Conservation (phyloP, 163 green algal genomes). For the Coccomyxa subellipsoidea region DNA sequence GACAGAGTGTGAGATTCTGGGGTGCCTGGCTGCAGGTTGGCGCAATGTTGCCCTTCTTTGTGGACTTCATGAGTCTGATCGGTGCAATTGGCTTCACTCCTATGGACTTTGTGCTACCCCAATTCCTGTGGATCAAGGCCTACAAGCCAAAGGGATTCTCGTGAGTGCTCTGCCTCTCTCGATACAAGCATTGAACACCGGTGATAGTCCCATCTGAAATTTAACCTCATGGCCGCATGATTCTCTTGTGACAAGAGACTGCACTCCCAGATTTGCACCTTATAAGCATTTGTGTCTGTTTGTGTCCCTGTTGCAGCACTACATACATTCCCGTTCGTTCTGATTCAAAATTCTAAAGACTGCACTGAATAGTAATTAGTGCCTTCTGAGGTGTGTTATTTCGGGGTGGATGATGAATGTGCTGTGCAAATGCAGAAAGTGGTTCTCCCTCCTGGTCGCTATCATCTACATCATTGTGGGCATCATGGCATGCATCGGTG, state of each 20-base stretch:
- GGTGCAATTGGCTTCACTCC: conserved; percentile 21
- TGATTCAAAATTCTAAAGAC: background rate
- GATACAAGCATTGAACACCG: too few relatives aligned
- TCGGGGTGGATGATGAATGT: too few relatives aligned
- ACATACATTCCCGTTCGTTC: too few relatives aligned
- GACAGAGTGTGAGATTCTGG: too few relatives aligned
- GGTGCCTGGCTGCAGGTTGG: background rate
- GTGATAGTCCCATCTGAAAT: too few relatives aligned
- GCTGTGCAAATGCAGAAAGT: conserved; percentile 12
- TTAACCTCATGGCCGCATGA: too few relatives aligned
- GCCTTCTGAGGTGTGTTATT: too few relatives aligned
- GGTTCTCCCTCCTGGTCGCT: conserved; percentile 5
- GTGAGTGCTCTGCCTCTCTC: background rate
- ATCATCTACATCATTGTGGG: conserved; percentile 15
- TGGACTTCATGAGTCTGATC: conserved; percentile 19
- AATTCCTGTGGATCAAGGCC: conserved; percentile 7
- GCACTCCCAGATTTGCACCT: too few relatives aligned
- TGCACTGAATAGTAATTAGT: too few relatives aligned
- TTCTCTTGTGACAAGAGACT: too few relatives aligned
- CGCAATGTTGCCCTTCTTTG: background rate
- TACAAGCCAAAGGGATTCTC: conserved; percentile 9
- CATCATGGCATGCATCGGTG: conserved; percentile 8
- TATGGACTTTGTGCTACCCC: conserved; percentile 22
- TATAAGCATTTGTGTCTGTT: too few relatives aligned
- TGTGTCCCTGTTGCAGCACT: too few relatives aligned